Evolutionary conservation across 2,329 filamentous ascomycete species (phyloP).

Genomic region (Cytospora piceicola): DNA sequence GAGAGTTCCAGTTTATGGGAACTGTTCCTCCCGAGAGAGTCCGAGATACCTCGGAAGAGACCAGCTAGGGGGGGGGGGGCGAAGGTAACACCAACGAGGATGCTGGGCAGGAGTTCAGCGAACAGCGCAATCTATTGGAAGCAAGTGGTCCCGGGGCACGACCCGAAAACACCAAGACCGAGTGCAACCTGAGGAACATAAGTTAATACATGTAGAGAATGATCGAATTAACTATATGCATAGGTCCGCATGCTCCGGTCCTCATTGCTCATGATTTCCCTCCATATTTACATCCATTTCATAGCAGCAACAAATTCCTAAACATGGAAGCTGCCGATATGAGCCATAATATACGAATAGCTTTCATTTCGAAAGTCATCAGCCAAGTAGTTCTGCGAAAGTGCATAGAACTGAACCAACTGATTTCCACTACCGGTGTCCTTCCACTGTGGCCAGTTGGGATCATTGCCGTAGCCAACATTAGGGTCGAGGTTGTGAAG

Average conservation of each 20-base stretch:
- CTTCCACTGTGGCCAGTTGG: slow-evolving; percentile 49
- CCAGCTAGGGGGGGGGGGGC: too few species aligned
- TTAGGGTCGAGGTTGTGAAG: slow-evolving; percentile 74
- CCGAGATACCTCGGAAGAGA: too few species aligned
- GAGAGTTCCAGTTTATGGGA: too few species aligned
- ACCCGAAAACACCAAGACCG: background rate
- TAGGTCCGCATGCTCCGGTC: too few species aligned
- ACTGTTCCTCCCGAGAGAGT: too few species aligned
- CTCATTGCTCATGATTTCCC: too few species aligned
- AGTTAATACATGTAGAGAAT: background rate
- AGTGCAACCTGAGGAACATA: background rate
- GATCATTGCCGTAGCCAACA: slow-evolving; percentile 45
- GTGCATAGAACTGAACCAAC: slow-evolving; percentile 52
- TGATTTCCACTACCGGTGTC: slow-evolving; percentile 43
- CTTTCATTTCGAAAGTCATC: slow-evolving; percentile 45
- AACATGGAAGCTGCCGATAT: slow-evolving; percentile 30
- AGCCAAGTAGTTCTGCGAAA: slow-evolving; percentile 34
- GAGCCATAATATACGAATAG: slow-evolving; percentile 33
- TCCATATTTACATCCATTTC: background rate
- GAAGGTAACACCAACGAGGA: too few species aligned
- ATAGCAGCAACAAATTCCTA: background rate
- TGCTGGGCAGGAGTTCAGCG: too few species aligned
- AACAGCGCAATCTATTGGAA: too few species aligned
- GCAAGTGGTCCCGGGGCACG: too few species aligned
- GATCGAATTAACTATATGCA: too few species aligned